Evolutionary conservation across 495 filamentous ascomycete species (phyloP), one percentile per base, ranked within the genome.

Genomic region (Lasiosphaeria hispida): DNA sequence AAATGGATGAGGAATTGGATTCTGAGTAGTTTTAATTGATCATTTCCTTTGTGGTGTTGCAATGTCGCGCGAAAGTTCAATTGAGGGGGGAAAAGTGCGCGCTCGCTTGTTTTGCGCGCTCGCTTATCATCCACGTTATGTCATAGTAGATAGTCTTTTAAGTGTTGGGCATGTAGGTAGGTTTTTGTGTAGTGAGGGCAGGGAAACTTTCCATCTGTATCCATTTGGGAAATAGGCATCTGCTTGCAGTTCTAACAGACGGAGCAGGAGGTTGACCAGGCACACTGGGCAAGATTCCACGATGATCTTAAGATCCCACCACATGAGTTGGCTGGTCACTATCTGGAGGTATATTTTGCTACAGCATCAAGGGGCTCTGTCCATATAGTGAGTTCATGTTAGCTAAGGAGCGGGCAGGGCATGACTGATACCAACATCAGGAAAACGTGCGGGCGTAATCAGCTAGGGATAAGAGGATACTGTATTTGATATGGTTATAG

Each of bases 181-280:
- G 90, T 96, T 78, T 96, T 97, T 66, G 87, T 94, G 73, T 93
- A 97, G 74, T 96, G 89, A 62, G 89, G 89, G 75, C 93, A 97
- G 41, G 93, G 92, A 70, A 91, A 97, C 80, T 97, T 97, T 58
- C 92, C 92, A 69, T 97, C 91, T 11, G 90, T 87, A 72, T 96
- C 91, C 77, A 96, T 97, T 62, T 86, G 84, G 11, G 92, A 91
- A 39, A 92, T 91, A 33, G 88, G 84, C 58, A 82, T 85, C 74
- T 94, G 1, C 87, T 83, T 11, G 85, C 83, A 11, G 80, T 79
- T 10, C 78, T 80, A 10, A 74, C 68, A 10, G 80, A 77, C 14
- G 81, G 71, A 19, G 86, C 82, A 6, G 86, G 82, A 58, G 87
- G 85, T 56, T 89, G 81, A 56, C 91, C 90, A 35, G 90, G 89